These are phyloP conservation scores for Penicillium sp. DNA, from an alignment of 2,329 filamentous ascomycete species.

Conservation along the genomic window DNA sequence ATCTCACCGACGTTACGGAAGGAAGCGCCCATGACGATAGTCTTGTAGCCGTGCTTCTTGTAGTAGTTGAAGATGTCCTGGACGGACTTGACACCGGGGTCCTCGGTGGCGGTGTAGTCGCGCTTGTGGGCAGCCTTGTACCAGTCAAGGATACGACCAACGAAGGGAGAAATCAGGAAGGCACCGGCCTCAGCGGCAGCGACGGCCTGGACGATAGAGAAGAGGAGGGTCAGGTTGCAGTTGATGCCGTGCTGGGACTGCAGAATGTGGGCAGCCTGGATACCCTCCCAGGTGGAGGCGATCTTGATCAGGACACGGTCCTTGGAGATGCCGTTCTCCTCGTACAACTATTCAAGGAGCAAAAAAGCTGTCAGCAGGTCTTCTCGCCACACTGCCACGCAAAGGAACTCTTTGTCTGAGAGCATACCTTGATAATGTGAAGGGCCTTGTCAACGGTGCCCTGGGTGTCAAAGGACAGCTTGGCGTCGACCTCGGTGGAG, in stretches of 20 bases:
- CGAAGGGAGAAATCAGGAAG: constrained; percentile 98
- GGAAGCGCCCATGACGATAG: constrained; percentile 98
- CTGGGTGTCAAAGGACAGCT: constrained; percentile 92
- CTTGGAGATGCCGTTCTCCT: constrained; percentile 83
- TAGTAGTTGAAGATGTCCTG: constrained; percentile 99
- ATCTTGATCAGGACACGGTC: constrained; percentile 97
- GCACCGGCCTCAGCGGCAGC: constrained; percentile 90
- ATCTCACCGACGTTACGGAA: constrained; percentile 97
- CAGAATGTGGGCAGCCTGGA: constrained; percentile 95
- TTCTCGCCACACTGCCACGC: no score
- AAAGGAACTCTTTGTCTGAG: no score
- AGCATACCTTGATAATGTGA: constrained; percentile 79
- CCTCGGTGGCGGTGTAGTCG: constrained; percentile 81
- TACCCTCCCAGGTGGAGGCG: constrained; percentile 98
- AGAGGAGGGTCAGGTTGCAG: constrained; percentile 98
- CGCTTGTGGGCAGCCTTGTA: constrained; percentile 96
- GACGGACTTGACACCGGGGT: constrained; percentile 94
- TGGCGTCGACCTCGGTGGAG: constrained; percentile 95
- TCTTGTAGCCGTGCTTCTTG: constrained; percentile 99
- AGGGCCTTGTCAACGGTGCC: constrained; percentile 91
- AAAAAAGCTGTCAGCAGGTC: constrained; percentile 14
- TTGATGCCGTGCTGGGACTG: constrained; percentile 95
- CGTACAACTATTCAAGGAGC: constrained; percentile 67
- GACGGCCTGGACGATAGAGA: constrained; percentile 91
- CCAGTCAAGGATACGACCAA: constrained; percentile 98